Conservation (phyloP, 2,329 filamentous ascomycete species). For the Talaromyces sp. region DNA sequence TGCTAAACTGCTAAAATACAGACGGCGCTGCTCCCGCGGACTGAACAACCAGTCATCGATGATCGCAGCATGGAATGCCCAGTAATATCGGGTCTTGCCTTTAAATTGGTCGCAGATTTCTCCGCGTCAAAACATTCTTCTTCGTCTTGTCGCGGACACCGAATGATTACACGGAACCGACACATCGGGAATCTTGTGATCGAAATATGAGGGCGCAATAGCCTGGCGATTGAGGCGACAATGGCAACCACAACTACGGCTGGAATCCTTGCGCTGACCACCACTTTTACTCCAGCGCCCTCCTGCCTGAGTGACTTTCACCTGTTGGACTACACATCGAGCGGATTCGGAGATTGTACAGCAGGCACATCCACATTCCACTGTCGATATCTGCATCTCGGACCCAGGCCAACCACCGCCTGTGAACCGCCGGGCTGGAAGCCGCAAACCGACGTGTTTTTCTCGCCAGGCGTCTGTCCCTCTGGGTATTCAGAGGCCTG, state of each 20-base stretch:
- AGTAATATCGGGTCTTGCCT: background rate
- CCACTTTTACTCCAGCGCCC: background rate
- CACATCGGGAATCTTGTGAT: background rate
- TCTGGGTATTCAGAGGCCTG: background rate
- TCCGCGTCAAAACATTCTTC: background rate
- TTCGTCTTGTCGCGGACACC: background rate
- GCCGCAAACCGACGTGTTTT: background rate
- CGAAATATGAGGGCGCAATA: background rate
- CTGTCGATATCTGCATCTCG: background rate
- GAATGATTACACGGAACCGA: background rate
- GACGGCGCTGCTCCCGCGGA: background rate
- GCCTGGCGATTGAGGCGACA: background rate
- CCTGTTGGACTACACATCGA: background rate
- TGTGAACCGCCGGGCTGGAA: background rate
- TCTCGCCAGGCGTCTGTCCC: slow-evolving; percentile 1
- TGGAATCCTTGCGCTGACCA: background rate
- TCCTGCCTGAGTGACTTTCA: background rate
- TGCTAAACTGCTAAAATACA: background rate
- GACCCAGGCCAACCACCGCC: background rate
- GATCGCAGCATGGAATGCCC: background rate
- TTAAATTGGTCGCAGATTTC: background rate
- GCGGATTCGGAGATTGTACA: background rate
- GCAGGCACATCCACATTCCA: background rate
- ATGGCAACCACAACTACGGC: background rate
- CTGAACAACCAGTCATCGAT: background rate